Evolutionary conservation across 192 early-diverging fungal species (phyloP).

Genomic region (Backusella circina): DNA sequence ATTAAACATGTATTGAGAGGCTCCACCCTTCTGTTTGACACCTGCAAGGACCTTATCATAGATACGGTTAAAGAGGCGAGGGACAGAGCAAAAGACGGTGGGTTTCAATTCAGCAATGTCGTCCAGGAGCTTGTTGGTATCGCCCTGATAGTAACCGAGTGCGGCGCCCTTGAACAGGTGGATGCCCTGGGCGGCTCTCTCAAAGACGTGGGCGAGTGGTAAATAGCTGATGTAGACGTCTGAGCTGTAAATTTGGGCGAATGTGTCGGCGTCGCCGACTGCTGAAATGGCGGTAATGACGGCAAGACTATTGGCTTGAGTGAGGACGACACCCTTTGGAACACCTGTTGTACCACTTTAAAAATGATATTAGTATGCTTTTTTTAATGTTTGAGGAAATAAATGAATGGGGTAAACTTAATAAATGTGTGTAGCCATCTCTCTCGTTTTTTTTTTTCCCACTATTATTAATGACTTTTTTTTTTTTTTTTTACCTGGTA

Average conservation of each 20-base stretch:
- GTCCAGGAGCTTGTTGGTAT: conserved; percentile 65
- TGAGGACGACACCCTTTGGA: conserved; percentile 84
- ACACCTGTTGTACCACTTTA: conserved; percentile 68
- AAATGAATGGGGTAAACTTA: neutral
- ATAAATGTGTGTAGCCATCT: neutral
- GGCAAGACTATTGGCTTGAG: conserved; percentile 75
- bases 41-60: conserved; percentile 79
- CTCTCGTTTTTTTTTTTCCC: neutral
- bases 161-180: conserved; percentile 55
- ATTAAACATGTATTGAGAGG: conserved; percentile 56
- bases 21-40: conserved; percentile 63
- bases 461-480: neutral
- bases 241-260: conserved; percentile 20
- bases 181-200: conserved; percentile 55
- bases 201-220: conserved; percentile 90
- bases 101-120: conserved; percentile 82
- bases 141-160: conserved; percentile 70
- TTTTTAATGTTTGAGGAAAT: neutral
- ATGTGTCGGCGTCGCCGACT: conserved; percentile 18
- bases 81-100: conserved; percentile 85
- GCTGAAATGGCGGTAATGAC: conserved; percentile 24
- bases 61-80: conserved; percentile 88
- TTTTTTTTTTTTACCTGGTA: conserved; percentile 59
- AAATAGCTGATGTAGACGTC: conserved; percentile 82
- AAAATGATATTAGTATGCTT: neutral